Base-by-base conservation (phyloP, 805 yeast genomes). In the Saccharomycopsis fodiens region DNA sequence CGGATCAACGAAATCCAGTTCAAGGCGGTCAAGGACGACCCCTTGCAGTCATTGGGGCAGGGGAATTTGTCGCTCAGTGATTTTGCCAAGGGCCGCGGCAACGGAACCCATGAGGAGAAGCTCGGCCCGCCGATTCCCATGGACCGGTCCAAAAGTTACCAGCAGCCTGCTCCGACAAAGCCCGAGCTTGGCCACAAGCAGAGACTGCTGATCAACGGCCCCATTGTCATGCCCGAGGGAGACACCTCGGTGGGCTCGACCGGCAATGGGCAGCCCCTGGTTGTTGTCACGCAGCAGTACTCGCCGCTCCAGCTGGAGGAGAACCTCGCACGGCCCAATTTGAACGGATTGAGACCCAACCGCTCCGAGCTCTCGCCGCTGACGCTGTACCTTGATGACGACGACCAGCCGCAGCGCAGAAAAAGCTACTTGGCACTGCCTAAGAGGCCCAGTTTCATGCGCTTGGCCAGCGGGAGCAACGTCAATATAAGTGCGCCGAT, bases 21-120 rank as follows among this genome's bases (percentile, higher is more conserved):
- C 41, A 35, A 31, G 20, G 23, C 46, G 8, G 34, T 46, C 1
- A 46, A 46, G 19, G 17, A 22, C 1, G 43, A 42, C 23, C 43
- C 47, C 13, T n/a, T 37, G 3, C 21, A 19, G 20, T 38, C 51
- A 4, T 35, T 50, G 4, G 53, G 53, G 2, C 32, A 41, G 16
- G 53, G 53, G 3, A 50, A 44, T 38, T 31, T 50, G 15, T 46
- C 53, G 3, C 23, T 50, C 5, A 47, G 42, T 25, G 51, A 50
- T 31, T 50, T 50, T 37, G 17, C 29, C 10, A 25, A 25, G 29
- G 10, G 10, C 6, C 6, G 10, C 10, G 29, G 29, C 29, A 10
- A 25, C 29, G 29, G 29, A 25, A 6, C 10, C 10, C 6, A 7
- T 7, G 6, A 7, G 29, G 29, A 25, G 6, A 7, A 6, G 10